phyloP scores from a whole-genome alignment of 257 asterid genomes.

The Solanum dulcamara region DNA sequence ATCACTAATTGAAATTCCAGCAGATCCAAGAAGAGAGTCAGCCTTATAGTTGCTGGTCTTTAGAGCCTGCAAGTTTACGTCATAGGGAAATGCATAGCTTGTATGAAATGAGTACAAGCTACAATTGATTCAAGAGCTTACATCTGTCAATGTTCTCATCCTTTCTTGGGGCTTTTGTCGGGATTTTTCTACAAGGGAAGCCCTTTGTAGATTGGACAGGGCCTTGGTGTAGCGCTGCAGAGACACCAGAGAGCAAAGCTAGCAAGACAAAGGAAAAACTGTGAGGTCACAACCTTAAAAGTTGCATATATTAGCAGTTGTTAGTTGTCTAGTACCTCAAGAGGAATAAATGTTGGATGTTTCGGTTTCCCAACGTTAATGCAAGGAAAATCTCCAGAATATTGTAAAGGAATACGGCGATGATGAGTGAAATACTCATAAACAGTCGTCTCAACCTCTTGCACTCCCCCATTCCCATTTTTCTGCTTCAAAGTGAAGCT shows the following conservation, averaged over 20 bases:
- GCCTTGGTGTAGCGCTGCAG: conserved; percentile 67
- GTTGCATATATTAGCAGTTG: neutral
- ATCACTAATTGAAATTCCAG: conserved; percentile 38
- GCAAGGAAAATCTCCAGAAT: conserved; percentile 49
- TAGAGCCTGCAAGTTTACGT: conserved; percentile 36
- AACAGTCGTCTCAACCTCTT: conserved; percentile 32
- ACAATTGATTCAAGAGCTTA: conserved; percentile 1
- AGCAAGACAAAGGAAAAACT: neutral
- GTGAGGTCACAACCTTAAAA: neutral
- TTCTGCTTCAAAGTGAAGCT: conserved; percentile 41
- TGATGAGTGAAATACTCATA: conserved; percentile 39
- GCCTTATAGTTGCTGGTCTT: conserved; percentile 32
- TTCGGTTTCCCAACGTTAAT: conserved; percentile 58
- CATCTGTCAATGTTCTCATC: conserved; percentile 38
- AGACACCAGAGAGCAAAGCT: conserved; percentile 57
- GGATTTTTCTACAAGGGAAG: conserved; percentile 67
- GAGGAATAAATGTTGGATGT: conserved; percentile 48
- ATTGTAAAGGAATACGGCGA: conserved; percentile 16
- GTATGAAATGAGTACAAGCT: neutral
- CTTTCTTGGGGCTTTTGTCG: conserved; percentile 64
- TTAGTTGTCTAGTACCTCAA: conserved; percentile 33
- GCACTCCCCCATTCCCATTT: conserved; percentile 14
- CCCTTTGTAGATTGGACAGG: conserved; percentile 43
- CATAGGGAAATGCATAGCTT: neutral
- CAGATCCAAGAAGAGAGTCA: conserved; percentile 35